Percentiles rank a stretch among this genome's conserved stretches.
These are phyloP conservation scores for Candida pseudocylindracea DNA, from an alignment of 1,139 yeast species.

Conservation along the genomic window DNA sequence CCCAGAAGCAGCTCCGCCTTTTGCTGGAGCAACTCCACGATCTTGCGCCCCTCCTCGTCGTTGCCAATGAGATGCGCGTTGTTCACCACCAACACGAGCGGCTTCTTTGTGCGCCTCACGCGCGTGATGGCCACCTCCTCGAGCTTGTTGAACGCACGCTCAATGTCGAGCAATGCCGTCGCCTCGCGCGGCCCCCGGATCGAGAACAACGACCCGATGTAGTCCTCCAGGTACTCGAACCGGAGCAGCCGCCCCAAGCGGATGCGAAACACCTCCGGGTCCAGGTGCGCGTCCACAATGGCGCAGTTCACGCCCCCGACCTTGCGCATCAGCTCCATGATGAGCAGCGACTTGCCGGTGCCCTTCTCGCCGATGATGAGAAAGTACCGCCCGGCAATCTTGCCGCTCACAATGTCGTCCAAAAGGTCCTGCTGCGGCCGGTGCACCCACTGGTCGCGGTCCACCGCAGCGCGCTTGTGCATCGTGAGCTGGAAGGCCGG, in stretches of 20 bases:
- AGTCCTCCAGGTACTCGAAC: slow-evolving; percentile 59
- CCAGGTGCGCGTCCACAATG: slow-evolving; percentile 66
- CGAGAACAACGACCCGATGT: slow-evolving; percentile 64
- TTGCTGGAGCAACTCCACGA: slow-evolving; percentile 63
- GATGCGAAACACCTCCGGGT: slow-evolving; percentile 63
- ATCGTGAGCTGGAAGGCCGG: slow-evolving; percentile 37
- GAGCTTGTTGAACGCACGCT: slow-evolving; percentile 55
- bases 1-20: slow-evolving; percentile 67
- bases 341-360: slow-evolving; percentile 61
- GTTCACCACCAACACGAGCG: slow-evolving; percentile 49
- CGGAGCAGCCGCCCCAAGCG: slow-evolving; percentile 58
- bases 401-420: slow-evolving; percentile 46
- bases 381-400: slow-evolving; percentile 43
- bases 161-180: slow-evolving; percentile 63
- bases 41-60: slow-evolving; percentile 44
- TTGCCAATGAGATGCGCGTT: slow-evolving; percentile 56
- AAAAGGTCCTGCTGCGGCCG: slow-evolving; percentile 46
- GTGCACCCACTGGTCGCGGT: slow-evolving; percentile 26
- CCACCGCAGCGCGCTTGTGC: slow-evolving; percentile 16
- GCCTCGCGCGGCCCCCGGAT: slow-evolving; percentile 75
- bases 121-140: slow-evolving; percentile 49
- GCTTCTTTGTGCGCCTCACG: slow-evolving; percentile 12
- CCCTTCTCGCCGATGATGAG: slow-evolving; percentile 70
- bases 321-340: slow-evolving; percentile 47
- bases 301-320: slow-evolving; percentile 46